Percentiles rank a stretch among this genome's conserved stretches.
phyloP scores from a whole-genome alignment of 495 filamentous ascomycete genomes.

The Neurospora sp. region DNA sequence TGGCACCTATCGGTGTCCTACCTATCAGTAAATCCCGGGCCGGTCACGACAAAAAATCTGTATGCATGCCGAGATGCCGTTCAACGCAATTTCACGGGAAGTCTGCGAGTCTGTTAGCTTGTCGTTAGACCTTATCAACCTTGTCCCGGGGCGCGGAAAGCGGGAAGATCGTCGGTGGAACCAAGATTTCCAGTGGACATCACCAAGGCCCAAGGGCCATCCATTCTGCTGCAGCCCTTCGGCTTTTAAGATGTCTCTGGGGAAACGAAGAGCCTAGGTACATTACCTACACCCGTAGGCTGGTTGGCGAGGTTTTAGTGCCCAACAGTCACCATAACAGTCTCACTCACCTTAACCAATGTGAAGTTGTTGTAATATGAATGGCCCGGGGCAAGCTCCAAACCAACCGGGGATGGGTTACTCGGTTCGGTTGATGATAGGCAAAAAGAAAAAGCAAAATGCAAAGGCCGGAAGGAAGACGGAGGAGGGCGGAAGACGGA shows the following conservation, averaged over 20 bases:
- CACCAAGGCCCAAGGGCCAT: background rate
- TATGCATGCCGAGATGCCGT: background rate
- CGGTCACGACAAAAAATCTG: background rate
- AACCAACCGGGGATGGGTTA: background rate
- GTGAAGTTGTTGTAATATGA: too few relatives aligned
- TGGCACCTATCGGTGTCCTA: background rate
- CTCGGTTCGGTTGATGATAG: background rate
- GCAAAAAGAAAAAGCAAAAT: background rate
- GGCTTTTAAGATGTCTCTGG: background rate
- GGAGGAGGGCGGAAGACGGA: background rate
- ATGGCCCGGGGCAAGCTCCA: background rate
- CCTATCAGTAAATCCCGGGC: background rate
- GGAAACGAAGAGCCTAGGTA: background rate
- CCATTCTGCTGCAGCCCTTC: background rate
- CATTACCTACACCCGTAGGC: background rate
- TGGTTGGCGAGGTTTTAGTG: background rate
- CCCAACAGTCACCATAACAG: background rate
- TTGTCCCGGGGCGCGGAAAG: background rate
- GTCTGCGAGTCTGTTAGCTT: too few relatives aligned
- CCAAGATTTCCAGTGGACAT: background rate
- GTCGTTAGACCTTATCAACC: too few relatives aligned
- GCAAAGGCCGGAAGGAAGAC: background rate
- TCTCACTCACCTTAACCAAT: background rate
- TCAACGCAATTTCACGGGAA: background rate
- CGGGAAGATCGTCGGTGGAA: background rate